Conservation (phyloP, 179 eudicot species). For the Beta lomatogona region DNA sequence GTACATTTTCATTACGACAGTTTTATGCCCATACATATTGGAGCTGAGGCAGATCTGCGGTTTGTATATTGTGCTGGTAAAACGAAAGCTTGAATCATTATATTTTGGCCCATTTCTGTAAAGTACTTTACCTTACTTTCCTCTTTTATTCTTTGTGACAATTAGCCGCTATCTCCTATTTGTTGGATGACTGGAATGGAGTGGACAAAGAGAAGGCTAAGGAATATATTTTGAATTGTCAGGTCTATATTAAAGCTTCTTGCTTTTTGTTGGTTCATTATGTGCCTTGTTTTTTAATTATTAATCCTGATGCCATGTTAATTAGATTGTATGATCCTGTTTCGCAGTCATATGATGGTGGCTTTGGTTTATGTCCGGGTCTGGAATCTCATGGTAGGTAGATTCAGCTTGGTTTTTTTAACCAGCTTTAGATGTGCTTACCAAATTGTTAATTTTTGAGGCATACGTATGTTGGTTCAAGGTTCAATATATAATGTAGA, state of each 20-base stretch:
- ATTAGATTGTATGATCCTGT: constrained; percentile 11
- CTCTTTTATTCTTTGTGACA: constrained; percentile 10
- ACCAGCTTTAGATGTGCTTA: constrained; percentile 2
- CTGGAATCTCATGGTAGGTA: constrained; percentile 93
- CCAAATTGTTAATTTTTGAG: not conserved
- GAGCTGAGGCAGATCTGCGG: constrained; percentile 91
- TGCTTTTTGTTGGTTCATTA: not conserved
- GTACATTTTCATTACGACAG: constrained; percentile 40
- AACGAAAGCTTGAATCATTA: constrained; percentile 7
- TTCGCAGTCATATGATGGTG: constrained; percentile 96
- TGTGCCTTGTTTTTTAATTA: not conserved
- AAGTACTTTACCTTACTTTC: not conserved
- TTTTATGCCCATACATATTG: constrained; percentile 84
- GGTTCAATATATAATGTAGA: constrained; percentile 27
- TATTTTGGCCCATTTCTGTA: not conserved
- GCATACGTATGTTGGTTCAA: constrained; percentile 5
- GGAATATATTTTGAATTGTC: constrained; percentile 72
- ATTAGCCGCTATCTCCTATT: constrained; percentile 77
- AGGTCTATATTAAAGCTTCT: constrained; percentile 46
- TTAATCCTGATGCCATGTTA: not conserved
- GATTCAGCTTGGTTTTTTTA: constrained; percentile 1
- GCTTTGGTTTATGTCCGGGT: constrained; percentile 88
- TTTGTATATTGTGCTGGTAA: constrained; percentile 92
- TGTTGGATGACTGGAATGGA: constrained; percentile 89
- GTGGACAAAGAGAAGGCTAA: constrained; percentile 81